phyloP scores from a whole-genome alignment of 192 early-diverging fungal genomes.

The Gorgonomyces haynaldii region DNA sequence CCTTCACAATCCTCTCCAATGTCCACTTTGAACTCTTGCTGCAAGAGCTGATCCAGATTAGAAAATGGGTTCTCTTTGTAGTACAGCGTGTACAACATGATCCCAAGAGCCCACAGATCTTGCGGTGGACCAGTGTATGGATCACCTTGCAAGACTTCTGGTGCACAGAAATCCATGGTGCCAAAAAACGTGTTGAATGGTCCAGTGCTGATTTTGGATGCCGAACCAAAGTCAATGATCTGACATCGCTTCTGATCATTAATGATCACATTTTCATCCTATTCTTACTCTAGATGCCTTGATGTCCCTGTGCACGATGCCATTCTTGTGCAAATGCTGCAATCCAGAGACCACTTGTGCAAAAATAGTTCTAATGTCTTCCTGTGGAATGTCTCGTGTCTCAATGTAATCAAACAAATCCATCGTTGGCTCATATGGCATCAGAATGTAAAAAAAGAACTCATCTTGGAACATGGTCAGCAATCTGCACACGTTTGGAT shows the following conservation, averaged over 20 bases:
- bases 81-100: constrained; percentile 55
- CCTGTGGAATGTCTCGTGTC: constrained; percentile 49
- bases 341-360: constrained; percentile 58
- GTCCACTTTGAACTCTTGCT: too few species aligned
- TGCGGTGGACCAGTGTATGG: constrained; percentile 51
- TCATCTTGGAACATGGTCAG: constrained; percentile 58
- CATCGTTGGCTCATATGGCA: constrained; percentile 27
- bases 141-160: constrained; percentile 50
- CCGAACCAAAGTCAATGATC: constrained; percentile 59
- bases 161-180: constrained; percentile 45
- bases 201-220: constrained; percentile 22
- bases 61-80: constrained; percentile 66
- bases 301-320: constrained; percentile 69
- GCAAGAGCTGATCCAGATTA: too few species aligned
- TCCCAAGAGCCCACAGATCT: constrained; percentile 68
- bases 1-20: not conserved
- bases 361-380: constrained; percentile 53
- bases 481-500: constrained; percentile 8
- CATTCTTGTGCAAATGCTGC: constrained; percentile 42
- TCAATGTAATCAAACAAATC: constrained; percentile 75
- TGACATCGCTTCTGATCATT: constrained; percentile 32
- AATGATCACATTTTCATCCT: constrained; percentile 35
- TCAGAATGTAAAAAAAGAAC: constrained; percentile 58
- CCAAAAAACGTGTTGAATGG: constrained; percentile 30
- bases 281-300: constrained; percentile 33